These are phyloP conservation scores for Pyracantha coccinea DNA, from an alignment of 331 rosid genomes.

Conservation along the genomic window DNA sequence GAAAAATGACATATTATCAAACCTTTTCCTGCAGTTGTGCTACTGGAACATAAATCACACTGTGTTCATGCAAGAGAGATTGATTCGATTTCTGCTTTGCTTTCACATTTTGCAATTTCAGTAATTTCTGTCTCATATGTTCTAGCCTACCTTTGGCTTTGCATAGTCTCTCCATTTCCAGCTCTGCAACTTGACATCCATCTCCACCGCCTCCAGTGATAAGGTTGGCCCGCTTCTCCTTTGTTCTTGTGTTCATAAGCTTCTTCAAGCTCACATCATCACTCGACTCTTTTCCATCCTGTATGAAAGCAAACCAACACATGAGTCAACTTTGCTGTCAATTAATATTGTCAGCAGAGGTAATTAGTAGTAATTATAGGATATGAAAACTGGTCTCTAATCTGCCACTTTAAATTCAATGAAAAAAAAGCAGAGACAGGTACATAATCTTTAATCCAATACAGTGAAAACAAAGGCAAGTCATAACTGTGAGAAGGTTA, in stretches of 20 bases:
- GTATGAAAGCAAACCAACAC: slow-evolving; percentile 11
- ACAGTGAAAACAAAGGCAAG: background rate
- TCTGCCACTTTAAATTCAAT: background rate
- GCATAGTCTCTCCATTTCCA: slow-evolving; percentile 69
- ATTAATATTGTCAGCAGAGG: background rate
- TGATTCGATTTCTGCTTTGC: slow-evolving; percentile 26
- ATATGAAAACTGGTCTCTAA: background rate
- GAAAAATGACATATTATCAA: slow-evolving; percentile 8
- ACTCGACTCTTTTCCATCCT: slow-evolving; percentile 42
- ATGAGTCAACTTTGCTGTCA: background rate
- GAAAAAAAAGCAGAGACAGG: background rate
- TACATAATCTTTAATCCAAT: background rate
- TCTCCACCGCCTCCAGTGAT: slow-evolving; percentile 29
- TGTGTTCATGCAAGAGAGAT: slow-evolving; percentile 16
- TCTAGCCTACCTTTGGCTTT: slow-evolving; percentile 45
- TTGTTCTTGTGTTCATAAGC: slow-evolving; percentile 43
- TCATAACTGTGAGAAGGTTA: background rate
- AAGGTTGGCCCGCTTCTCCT: slow-evolving; percentile 31
- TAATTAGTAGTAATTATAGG: background rate
- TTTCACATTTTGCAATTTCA: slow-evolving; percentile 27
- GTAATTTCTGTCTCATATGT: slow-evolving; percentile 43
- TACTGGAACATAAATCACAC: slow-evolving; percentile 61
- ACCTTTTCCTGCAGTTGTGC: slow-evolving; percentile 64
- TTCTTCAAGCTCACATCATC: slow-evolving; percentile 72
- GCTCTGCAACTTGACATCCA: slow-evolving; percentile 36